Evolutionary conservation across 2,329 filamentous ascomycete genomes (phyloP).

Genomic region (Fusarium nurragi): DNA sequence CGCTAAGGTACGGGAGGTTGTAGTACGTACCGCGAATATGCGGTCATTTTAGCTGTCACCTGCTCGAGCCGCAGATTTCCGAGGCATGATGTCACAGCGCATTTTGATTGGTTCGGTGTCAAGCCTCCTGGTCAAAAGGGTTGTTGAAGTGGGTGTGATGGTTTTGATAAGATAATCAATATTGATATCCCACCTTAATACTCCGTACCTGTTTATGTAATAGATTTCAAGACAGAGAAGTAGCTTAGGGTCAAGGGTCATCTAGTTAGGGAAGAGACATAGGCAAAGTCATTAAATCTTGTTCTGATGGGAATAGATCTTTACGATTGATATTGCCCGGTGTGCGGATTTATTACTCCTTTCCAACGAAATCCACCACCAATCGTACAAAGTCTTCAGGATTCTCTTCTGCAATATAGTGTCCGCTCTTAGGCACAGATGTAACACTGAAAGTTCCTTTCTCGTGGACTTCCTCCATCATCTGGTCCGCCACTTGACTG

Average conservation of each 20-base stretch:
- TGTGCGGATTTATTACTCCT: not conserved
- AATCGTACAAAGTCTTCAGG: slow-evolving; percentile 7
- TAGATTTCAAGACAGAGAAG: too few species aligned
- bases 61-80: slow-evolving; percentile 39
- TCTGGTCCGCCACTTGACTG: slow-evolving; percentile 16
- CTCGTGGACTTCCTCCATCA: slow-evolving; percentile 19
- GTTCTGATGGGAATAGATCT: too few species aligned
- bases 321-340: too few species aligned
- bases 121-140: slow-evolving; percentile 18
- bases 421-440: slow-evolving; percentile 12
- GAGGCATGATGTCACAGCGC: slow-evolving; percentile 36
- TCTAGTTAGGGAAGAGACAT: too few species aligned
- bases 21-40: slow-evolving; percentile 19
- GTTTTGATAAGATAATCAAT: slow-evolving; percentile 35
- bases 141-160: slow-evolving; percentile 23
- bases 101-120: slow-evolving; percentile 29
- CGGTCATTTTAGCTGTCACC: slow-evolving; percentile 21
- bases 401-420: slow-evolving; percentile 25
- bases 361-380: slow-evolving; percentile 16
- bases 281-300: too few species aligned
- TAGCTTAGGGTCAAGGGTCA: too few species aligned
- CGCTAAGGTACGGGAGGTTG: not conserved
- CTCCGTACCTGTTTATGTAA: too few species aligned
- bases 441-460: slow-evolving; percentile 6
- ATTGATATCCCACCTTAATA: too few species aligned